Evolutionary conservation across 202 grass and related monocot species (phyloP).

Genomic region (Elaeis oleifera): DNA sequence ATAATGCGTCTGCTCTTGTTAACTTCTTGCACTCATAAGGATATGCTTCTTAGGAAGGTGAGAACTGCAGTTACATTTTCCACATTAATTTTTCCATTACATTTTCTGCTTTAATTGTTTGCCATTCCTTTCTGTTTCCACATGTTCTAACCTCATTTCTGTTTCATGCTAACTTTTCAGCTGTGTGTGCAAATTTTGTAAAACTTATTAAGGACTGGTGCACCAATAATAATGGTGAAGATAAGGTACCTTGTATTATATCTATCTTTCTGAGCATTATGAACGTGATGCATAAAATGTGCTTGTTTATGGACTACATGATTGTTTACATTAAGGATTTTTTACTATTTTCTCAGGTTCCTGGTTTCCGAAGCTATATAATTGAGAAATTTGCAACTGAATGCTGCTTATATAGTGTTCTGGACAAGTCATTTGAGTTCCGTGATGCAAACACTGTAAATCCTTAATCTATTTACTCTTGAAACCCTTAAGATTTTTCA

Average conservation of each 20-base stretch:
- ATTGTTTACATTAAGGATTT: background rate
- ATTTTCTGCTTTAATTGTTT: conserved; percentile 12
- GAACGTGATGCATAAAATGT: background rate
- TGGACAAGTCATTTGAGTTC: conserved; percentile 91
- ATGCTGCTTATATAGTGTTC: conserved; percentile 89
- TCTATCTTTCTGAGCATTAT: background rate
- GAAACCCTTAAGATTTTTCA: too few species aligned
- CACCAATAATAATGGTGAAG: conserved; percentile 47
- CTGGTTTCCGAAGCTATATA: conserved; percentile 82
- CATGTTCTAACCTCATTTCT: conserved; percentile 13
- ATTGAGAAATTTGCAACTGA: conserved; percentile 70
- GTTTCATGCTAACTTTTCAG: conserved; percentile 40
- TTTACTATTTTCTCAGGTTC: conserved; percentile 43
- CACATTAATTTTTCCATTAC: conserved; percentile 10
- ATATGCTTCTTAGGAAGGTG: conserved; percentile 80
- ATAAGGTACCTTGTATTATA: conserved; percentile 45
- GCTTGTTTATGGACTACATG: conserved; percentile 3
- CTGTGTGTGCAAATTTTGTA: conserved; percentile 83
- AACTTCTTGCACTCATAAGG: conserved; percentile 85
- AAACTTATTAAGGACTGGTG: conserved; percentile 97
- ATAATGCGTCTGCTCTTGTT: conserved; percentile 72
- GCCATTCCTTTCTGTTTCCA: conserved; percentile 2
- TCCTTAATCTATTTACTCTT: conserved; percentile 7
- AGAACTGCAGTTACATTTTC: conserved; percentile 8
- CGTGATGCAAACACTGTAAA: conserved; percentile 85